A percentile compares a stretch with the other conserved stretches of the same genome.
Evolutionary conservation across 1,284 basidiomycete species (phyloP).

Genomic region (Inonotus obliquus): DNA sequence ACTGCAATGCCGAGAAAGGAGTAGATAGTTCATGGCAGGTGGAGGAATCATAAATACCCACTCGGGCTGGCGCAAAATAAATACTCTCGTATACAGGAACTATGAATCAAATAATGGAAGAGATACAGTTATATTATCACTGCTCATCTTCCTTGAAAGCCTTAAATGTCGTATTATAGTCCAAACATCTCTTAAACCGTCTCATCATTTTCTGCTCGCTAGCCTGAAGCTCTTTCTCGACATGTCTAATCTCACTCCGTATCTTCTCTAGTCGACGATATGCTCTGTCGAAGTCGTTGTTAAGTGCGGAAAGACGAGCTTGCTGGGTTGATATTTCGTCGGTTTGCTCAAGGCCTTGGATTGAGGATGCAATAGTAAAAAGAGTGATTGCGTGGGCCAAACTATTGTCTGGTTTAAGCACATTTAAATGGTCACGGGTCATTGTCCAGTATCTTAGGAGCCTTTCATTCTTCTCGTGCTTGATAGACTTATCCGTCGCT

Average conservation of each 20-base stretch:
- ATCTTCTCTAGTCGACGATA: not conserved
- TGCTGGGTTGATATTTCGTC: not conserved
- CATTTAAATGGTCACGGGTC: not conserved
- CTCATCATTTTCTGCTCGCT: not conserved
- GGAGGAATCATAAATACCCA: not conserved
- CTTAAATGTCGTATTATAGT: not conserved
- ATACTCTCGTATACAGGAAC: not conserved
- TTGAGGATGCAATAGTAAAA: not conserved
- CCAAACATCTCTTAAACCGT: not conserved
- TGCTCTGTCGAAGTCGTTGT: not conserved
- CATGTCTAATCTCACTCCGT: not conserved
- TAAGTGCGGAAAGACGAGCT: not conserved
- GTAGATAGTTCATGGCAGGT: conserved; percentile 27
- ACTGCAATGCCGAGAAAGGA: too few species aligned
- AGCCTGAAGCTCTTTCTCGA: not conserved
- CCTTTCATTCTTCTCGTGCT: not conserved
- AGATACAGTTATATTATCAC: not conserved
- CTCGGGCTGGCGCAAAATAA: too few species aligned
- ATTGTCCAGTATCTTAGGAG: not conserved
- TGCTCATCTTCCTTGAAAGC: not conserved
- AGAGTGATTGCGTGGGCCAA: not conserved
- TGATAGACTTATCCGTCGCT: not conserved
- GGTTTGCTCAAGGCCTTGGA: not conserved
- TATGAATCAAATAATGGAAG: not conserved
- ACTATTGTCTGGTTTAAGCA: not conserved